Evolutionary conservation across 495 filamentous ascomycete species (phyloP), one percentile per base, ranked within the genome.

Genomic region (Aeminium ludgeri): DNA sequence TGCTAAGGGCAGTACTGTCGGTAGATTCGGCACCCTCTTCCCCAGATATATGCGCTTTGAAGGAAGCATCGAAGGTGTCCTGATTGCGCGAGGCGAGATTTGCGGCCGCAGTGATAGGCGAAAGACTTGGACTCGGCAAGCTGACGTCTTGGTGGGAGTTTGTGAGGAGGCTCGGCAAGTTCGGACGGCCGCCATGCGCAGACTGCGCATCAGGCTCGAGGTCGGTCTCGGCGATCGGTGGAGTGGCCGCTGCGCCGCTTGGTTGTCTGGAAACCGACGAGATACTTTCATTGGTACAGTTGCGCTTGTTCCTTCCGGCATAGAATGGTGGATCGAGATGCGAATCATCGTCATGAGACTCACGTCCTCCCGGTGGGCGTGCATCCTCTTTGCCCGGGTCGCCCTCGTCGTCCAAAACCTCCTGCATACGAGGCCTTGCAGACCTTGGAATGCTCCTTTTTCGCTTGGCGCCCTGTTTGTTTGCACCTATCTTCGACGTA

Each of bases 111-210:
- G 81, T 77, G 28, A 92, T 87, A 1, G 89, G 89, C 15, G 91
- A 96, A 34, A 96, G 64, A 47, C 89, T 86, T 29, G 89, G 89
- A 54, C 89, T 96, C 25, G 91, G 91, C 36, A 99, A 65, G 56
- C 84, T 95, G 46, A 81, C 81, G 60, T 93, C 86, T 55, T 89
- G 82, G 19, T 74, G 73, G 20, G 74, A 73, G 20, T 68, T 59
- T 1, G 76, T 74, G 52, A 76, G 80, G 39, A 78, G 61, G 25
- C 43, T 50, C 23, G 41, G 48, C 16, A 44, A 30, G n/a, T 47
- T 28, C 49, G 56, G 34, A 38, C 44, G 35, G 17, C 40, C 23
- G 18, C 13, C n/a, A 34, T 30, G 7, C 10, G 27, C 37, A 2
- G 11, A 38, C n/a, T 28, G 44, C 12, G 31, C 30, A 13, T 45